phyloP scores from a whole-genome alignment of 75 land plant genomes.

The Isoetes taiwanensis region DNA sequence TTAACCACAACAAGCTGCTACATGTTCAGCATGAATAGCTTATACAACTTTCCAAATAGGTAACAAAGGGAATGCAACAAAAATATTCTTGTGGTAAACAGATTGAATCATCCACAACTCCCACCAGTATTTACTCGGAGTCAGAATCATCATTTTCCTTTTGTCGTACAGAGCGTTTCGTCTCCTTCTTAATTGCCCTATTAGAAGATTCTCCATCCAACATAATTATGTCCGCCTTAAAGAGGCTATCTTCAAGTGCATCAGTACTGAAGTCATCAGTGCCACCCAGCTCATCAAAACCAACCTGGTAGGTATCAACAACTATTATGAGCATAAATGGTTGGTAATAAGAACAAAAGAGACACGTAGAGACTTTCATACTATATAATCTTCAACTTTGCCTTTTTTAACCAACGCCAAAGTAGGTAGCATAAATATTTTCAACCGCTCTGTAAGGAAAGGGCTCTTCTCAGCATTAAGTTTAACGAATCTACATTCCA shows the following conservation, averaged over 20 bases:
- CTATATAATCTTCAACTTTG: constrained; percentile 98
- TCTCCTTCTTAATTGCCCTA: neutral
- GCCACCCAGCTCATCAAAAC: constrained; percentile 91
- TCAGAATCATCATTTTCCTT: too few species aligned
- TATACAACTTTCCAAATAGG: too few species aligned
- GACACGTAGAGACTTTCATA: constrained; percentile 19
- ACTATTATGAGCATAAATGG: neutral
- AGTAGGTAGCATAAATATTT: constrained; percentile 81
- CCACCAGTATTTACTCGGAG: too few species aligned
- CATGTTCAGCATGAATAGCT: too few species aligned
- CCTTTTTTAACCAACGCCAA: constrained; percentile 89
- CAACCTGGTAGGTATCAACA: constrained; percentile 41
- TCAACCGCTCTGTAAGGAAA: constrained; percentile 76
- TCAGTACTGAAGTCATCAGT: constrained; percentile 94
- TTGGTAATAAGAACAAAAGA: neutral
- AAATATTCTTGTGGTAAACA: too few species aligned
- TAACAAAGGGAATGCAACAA: too few species aligned
- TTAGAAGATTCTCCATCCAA: constrained; percentile 65
- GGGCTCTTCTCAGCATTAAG: constrained; percentile 98
- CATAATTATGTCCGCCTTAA: constrained; percentile 61
- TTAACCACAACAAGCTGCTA: too few species aligned
- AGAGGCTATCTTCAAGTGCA: constrained; percentile 84
- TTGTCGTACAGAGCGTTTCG: neutral
- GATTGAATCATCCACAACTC: too few species aligned
- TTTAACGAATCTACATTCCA: constrained; percentile 92